Evolutionary conservation across 108 stramenopile species (phyloP), one percentile per base, ranked within the genome.

Genomic region (Cyclotella kingstonii): DNA sequence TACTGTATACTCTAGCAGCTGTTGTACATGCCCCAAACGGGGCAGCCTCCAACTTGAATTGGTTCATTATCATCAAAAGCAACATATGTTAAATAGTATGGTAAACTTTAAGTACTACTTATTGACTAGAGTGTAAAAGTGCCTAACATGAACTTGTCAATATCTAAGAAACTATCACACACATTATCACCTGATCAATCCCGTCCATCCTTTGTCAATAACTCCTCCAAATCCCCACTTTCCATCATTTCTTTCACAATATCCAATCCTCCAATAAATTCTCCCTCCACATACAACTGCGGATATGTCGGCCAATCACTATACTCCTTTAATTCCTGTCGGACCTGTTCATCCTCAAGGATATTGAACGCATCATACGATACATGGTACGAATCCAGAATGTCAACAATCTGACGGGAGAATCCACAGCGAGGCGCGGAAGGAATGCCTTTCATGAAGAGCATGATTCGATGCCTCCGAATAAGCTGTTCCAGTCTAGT

Each of bases 401-500:
- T 61, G 53, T 84, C 94, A 0, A 94, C 84, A 18, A 93, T 84
- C 49, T 90, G 82, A 2, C 93, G 65, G n/a, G 85, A 87, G 64
- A 98, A 98, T 4, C 95, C 95, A 58, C 97, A 98, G 44, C 70
- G 68, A 2, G 96, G 96, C 25, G 81, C 76, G 35, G 84, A 89
- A 12, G 97, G 94, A 0, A 95, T 61, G 46, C 97, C 97, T 72
- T 98, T 98, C 97, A 98, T 98, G 68, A 98, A 98, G 3, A 98
- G 66, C 88, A 98, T 90, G 54, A 96, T 82, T 30, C 80, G 71
- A 28, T 79, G 68, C 23, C 80, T 57, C 22, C 59, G 64, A 18
- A 88, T 58, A 19, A 96, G 62, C 66, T 68, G 63, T 11, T 58
- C 25, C 23, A 94, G 73, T 49, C 82, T 81, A 33, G 86, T 80